Conservation (phyloP, 1,284 basidiomycete genomes). For the Rhodotorula sp. region DNA sequence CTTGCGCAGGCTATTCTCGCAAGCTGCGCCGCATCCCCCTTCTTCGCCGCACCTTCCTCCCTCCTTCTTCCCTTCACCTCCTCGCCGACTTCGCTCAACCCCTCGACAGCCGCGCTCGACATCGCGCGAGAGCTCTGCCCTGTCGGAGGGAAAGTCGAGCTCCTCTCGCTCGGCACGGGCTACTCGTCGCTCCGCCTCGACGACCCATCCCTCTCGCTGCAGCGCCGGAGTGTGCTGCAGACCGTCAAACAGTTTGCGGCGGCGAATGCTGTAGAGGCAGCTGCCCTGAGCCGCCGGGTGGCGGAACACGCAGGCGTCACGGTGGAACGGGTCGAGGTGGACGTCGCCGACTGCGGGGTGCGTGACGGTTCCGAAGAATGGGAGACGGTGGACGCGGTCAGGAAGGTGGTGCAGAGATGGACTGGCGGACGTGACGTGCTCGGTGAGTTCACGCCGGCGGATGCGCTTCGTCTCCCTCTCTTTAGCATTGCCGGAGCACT, state of each 20-base stretch:
- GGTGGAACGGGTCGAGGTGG: constrained; percentile 2
- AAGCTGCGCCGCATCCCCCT: constrained; percentile 26
- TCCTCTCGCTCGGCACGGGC: constrained; percentile 30
- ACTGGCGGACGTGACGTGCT: too few relatives aligned
- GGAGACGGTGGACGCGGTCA: background rate
- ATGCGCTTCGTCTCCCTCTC: background rate
- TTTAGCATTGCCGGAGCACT: too few relatives aligned
- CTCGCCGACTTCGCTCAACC: constrained; percentile 19
- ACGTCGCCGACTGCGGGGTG: background rate
- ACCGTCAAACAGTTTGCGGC: constrained; percentile 8
- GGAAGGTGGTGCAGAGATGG: background rate
- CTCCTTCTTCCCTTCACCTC: background rate
- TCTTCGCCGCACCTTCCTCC: constrained; percentile 9
- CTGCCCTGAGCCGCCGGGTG: constrained; percentile 1
- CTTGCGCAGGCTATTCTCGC: constrained; percentile 35
- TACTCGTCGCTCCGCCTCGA: constrained; percentile 5
- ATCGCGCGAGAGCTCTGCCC: background rate
- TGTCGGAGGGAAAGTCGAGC: background rate
- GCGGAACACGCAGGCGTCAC: background rate
- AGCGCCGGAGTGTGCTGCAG: background rate
- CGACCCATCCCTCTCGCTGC: background rate
- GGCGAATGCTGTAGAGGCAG: background rate
- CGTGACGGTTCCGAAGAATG: constrained; percentile 15
- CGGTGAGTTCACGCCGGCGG: background rate
- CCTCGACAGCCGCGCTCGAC: constrained; percentile 9